Conservation (phyloP, 768 basidiomycete genomes). For the Termitomyces sp. region DNA sequence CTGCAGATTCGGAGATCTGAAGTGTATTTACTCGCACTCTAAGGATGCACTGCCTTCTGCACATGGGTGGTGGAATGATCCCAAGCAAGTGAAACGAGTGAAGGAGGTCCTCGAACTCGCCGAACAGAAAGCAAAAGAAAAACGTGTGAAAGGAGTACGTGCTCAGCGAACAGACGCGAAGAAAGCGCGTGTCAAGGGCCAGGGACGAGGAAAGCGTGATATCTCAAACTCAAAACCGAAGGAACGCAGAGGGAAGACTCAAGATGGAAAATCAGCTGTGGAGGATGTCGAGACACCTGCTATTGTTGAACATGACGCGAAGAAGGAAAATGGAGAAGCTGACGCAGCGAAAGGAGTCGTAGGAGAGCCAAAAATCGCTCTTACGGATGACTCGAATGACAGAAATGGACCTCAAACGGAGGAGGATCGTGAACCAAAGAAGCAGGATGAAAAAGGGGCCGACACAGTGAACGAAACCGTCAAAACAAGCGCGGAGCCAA, state of each 20-base stretch:
- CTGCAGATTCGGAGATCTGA: slow-evolving; percentile 35
- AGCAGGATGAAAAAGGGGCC: not conserved
- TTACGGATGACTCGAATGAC: not conserved
- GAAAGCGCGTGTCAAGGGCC: slow-evolving; percentile 13
- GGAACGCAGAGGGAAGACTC: slow-evolving; percentile 3
- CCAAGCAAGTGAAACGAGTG: slow-evolving; percentile 16
- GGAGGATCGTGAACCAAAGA: not conserved
- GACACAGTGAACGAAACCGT: not conserved
- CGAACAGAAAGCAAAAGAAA: slow-evolving; percentile 19
- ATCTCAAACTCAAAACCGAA: slow-evolving; percentile 3
- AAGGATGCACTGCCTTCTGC: slow-evolving; percentile 28
- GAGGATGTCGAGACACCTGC: not conserved
- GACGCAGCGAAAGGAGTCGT: not conserved
- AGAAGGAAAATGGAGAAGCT: not conserved
- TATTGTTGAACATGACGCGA: not conserved
- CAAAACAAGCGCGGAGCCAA: not conserved
- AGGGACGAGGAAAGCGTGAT: slow-evolving; percentile 12
- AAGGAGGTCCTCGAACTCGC: slow-evolving; percentile 19
- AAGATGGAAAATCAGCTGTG: not conserved
- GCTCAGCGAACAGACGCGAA: slow-evolving; percentile 8
- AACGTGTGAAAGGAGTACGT: slow-evolving; percentile 12
- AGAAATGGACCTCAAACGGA: not conserved
- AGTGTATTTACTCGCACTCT: slow-evolving; percentile 40
- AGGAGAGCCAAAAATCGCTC: too few relatives aligned
- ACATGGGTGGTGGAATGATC: slow-evolving; percentile 35